Percentiles rank a stretch among this genome's conserved stretches.
These are phyloP conservation scores for Calonectria ilicicola DNA, from an alignment of 2,329 filamentous ascomycete genomes.

Conservation along the genomic window DNA sequence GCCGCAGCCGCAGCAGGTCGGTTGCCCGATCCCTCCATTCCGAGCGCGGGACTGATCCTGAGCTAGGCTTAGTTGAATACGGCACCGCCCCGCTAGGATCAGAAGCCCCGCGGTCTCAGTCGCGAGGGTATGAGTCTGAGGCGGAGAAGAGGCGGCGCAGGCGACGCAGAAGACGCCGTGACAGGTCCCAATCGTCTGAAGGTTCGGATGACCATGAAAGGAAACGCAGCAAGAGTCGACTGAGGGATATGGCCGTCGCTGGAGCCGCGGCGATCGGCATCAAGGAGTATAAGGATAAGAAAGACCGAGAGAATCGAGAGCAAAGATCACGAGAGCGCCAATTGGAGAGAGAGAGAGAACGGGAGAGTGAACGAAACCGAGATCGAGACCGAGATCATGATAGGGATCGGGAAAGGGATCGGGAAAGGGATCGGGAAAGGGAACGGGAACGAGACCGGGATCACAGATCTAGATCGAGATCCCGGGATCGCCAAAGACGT, in stretches of 20 bases:
- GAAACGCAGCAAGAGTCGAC: slow-evolving; percentile 66
- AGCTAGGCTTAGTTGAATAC: slow-evolving; percentile 78
- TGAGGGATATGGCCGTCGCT: slow-evolving; percentile 67
- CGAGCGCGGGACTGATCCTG: slow-evolving; percentile 70
- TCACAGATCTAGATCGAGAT: slow-evolving; percentile 37
- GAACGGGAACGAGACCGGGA: slow-evolving; percentile 43
- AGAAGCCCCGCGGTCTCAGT: slow-evolving; percentile 44
- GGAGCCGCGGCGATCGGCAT: slow-evolving; percentile 73
- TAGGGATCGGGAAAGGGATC: slow-evolving; percentile 28
- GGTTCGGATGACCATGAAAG: slow-evolving; percentile 47
- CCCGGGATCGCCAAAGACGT: slow-evolving; percentile 44
- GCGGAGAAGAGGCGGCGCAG: slow-evolving; percentile 57
- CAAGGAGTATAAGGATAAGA: slow-evolving; percentile 68
- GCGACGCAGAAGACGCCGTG: slow-evolving; percentile 53
- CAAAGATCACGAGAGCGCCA: slow-evolving; percentile 50
- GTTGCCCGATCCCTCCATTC: slow-evolving; percentile 62
- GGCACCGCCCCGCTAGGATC: slow-evolving; percentile 67
- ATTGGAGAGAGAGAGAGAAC: slow-evolving; percentile 31
- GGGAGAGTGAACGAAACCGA: slow-evolving; percentile 42
- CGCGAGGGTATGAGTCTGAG: slow-evolving; percentile 61
- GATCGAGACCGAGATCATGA: slow-evolving; percentile 37
- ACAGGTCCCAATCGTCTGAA: slow-evolving; percentile 46
- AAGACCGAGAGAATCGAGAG: slow-evolving; percentile 48
- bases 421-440: slow-evolving; percentile 42
- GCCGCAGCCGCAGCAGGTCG: slow-evolving; percentile 62